A percentile compares a stretch with the other conserved stretches of the same genome.
phyloP scores from a whole-genome alignment of 495 filamentous ascomycete species.

The Echria macrotheca region DNA sequence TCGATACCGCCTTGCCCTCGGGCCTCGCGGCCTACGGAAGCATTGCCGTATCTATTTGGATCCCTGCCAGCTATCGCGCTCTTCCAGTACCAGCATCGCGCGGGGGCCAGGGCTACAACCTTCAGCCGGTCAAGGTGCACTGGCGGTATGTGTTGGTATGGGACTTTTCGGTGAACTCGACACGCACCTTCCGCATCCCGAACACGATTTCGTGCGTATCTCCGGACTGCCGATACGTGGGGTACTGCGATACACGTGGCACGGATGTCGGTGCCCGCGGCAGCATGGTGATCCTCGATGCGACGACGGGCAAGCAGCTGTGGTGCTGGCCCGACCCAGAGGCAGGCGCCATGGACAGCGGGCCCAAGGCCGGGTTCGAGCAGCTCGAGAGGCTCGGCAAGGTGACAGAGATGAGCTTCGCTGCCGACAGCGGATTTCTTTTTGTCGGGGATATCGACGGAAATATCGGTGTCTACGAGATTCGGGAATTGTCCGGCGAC shows the following conservation, averaged over 20 bases:
- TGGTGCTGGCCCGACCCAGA: constrained; percentile 36
- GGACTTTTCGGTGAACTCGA: constrained; percentile 29
- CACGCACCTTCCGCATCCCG: constrained; percentile 31
- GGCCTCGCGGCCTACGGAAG: constrained; percentile 29
- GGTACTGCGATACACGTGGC: constrained; percentile 27
- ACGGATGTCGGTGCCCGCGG: constrained; percentile 26
- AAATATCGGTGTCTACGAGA: constrained; percentile 25
- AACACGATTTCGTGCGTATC: constrained; percentile 29
- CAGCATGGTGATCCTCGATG: constrained; percentile 27
- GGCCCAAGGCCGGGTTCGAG: constrained; percentile 16
- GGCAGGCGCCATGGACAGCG: constrained; percentile 15
- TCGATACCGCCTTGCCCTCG: constrained; percentile 31
- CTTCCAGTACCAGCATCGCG: constrained; percentile 23
- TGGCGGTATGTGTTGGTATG: constrained; percentile 30
- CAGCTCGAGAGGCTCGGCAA: constrained; percentile 22
- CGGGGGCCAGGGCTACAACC: constrained; percentile 25
- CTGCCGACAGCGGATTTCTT: constrained; percentile 29
- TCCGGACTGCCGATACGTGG: constrained; percentile 31
- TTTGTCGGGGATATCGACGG: constrained; percentile 28
- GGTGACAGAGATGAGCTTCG: constrained; percentile 30
- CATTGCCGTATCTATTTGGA: constrained; percentile 33
- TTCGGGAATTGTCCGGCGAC: constrained; percentile 19
- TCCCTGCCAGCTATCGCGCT: constrained; percentile 30
- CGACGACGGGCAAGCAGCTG: constrained; percentile 25
- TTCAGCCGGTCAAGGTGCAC: constrained; percentile 23